These are phyloP conservation scores for Nemania serpens DNA, from an alignment of 2,329 filamentous ascomycete species.

Conservation along the genomic window DNA sequence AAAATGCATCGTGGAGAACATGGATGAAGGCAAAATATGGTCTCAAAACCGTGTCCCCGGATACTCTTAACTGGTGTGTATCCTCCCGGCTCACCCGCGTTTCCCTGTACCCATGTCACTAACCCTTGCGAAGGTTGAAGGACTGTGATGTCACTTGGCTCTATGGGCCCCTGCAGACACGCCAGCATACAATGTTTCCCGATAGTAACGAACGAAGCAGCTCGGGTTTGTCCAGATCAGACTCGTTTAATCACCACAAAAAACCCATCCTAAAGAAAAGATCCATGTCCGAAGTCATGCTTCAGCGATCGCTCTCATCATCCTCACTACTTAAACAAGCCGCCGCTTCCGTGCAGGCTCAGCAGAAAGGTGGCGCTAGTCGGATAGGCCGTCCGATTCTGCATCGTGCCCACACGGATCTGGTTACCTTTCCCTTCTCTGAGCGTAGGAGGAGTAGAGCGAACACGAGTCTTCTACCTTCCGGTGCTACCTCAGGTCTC, in stretches of 20 bases:
- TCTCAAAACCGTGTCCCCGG: constrained; percentile 84
- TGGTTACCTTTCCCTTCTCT: constrained; percentile 67
- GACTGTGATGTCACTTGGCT: constrained; percentile 98
- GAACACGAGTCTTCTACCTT: constrained; percentile 67
- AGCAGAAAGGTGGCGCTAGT: constrained; percentile 63
- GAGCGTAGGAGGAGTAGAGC: constrained; percentile 65
- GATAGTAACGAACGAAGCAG: constrained; percentile 49
- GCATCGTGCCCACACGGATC: constrained; percentile 70
- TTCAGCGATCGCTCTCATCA: constrained; percentile 84
- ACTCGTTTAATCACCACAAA: constrained; percentile 74
- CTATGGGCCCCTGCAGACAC: constrained; percentile 87
- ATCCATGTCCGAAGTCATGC: constrained; percentile 93
- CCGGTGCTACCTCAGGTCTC: constrained; percentile 72
- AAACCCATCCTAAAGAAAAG: constrained; percentile 97
- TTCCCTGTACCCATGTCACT: background rate
- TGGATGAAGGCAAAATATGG: constrained; percentile 94
- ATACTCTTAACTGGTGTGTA: constrained; percentile 88
- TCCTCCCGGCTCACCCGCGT: background rate
- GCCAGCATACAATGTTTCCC: constrained; percentile 59
- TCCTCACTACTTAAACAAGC: constrained; percentile 90
- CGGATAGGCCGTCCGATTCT: constrained; percentile 59
- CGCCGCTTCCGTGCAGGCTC: constrained; percentile 81
- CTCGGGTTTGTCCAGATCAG: constrained; percentile 54
- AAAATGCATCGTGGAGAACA: constrained; percentile 96
- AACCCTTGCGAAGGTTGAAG: constrained; percentile 71